These are phyloP conservation scores for Batkoa obscura DNA, from an alignment of 371 early-diverging fungal genomes.

Conservation along the genomic window DNA sequence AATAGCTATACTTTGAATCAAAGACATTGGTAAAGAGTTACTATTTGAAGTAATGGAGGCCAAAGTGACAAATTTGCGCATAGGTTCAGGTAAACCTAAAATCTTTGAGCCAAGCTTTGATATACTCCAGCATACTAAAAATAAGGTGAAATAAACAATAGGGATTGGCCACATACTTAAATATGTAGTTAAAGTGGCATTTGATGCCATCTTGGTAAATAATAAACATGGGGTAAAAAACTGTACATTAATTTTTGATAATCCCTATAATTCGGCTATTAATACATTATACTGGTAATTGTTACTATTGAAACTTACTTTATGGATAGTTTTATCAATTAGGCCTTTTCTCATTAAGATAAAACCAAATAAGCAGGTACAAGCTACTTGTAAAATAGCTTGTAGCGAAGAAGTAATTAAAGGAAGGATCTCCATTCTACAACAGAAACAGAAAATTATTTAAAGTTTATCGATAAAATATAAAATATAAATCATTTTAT, in stretches of 20 bases:
- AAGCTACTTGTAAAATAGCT: constrained; percentile 7
- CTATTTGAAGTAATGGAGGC: constrained; percentile 50
- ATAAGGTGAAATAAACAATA: constrained; percentile 26
- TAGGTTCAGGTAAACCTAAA: constrained; percentile 23
- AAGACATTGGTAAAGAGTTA: constrained; percentile 49
- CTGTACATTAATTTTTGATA: constrained; percentile 43
- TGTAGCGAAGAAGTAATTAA: neutral
- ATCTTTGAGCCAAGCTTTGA: constrained; percentile 18
- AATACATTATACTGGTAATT: neutral
- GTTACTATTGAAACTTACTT: neutral
- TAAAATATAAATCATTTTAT: too few species aligned
- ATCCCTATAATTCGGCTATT: constrained; percentile 17
- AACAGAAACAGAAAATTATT: too few species aligned
- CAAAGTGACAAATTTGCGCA: constrained; percentile 28
- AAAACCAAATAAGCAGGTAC: constrained; percentile 4
- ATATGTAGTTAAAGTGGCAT: constrained; percentile 30
- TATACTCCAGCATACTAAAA: constrained; percentile 22
- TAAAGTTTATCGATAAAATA: too few species aligned
- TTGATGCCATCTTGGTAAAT: constrained; percentile 45
- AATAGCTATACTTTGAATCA: constrained; percentile 44
- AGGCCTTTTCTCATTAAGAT: neutral
- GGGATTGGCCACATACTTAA: constrained; percentile 53
- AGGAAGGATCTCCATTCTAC: neutral
- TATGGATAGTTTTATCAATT: neutral
- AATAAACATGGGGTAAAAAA: constrained; percentile 58